Base-by-base conservation (phyloP, 2,329 filamentous ascomycete genomes). In the Diaporthe vexans region DNA sequence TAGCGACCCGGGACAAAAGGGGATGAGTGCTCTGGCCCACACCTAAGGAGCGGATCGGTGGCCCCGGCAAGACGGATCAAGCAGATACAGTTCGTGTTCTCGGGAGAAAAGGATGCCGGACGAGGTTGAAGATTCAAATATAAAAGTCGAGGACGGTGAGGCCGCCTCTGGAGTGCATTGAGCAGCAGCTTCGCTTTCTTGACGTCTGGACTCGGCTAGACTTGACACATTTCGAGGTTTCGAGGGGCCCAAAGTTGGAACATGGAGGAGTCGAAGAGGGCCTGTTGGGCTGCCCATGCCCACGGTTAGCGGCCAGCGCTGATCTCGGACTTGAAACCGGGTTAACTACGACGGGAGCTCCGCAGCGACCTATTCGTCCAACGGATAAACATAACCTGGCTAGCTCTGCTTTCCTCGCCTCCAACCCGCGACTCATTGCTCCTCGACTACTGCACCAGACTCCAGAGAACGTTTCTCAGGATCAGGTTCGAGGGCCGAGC, bases 251-350 rank as follows among this genome's bases (percentile, higher is more conserved):
- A 59, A 37, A 21, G 52, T 68, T 35, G 54, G 59, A 65, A 56
- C 52, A 33, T 58, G 52, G 29, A 59, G 37, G 37, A 58, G 54
- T 48, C 69, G 54, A 40, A 61, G 56, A 48, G 56, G 61, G 43
- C 43, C 68, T 35, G 48, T 21, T 24, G 68, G 46, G 63, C n/a
- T 26, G 63, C 46, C 46, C 46, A 52, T 35, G 46, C 48, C 63
- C 46, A 67, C 69, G 24, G 29, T 26, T 51, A 71, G 54, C 57
- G 43, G 69, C n/a, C 54, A 37, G 56, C 40, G 54, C 54, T 35
- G 56, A 71, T 46, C 71, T 35, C 46, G 46, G 46, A 67, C 46
- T 24, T 73, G 72, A 73, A 73, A 71, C 65, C 65, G 72, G 72
- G 65, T 71, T 63, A 71, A 61, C 35, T 63, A 37, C 24, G 48